Base-by-base conservation (phyloP, 306 rosid species). In the Cicer arietinum region DNA sequence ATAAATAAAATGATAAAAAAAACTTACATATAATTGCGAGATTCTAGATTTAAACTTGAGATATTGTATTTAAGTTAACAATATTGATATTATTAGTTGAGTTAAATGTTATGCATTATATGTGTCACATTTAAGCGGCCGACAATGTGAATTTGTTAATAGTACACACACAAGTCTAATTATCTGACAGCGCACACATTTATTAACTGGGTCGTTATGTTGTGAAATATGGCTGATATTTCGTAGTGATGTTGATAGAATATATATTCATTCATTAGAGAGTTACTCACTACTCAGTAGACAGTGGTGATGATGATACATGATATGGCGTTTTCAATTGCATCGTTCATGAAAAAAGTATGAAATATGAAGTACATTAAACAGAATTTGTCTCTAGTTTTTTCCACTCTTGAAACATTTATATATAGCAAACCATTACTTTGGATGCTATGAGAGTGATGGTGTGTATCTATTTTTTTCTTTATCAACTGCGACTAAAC, bases 141-240 rank as follows among this genome's bases (percentile, higher is more conserved):
- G 67, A 73, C 77, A 58, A 73, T 44, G 20, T 39, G 77, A 73
- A 43, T 72, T 47, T 68, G 58, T 25, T 12, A 67, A 22, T 12
- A 12, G 7, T 12, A 3, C 17, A 66, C 71, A 9, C 1, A 66
- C 54, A 44, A 18, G 12, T 16, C 30, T n/a, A 16, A 67, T 9
- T 45, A 62, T 80, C 25, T 74, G 80, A 75, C 77, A 73, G 68
- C 59, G 7, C 61, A 56, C 25, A 30, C 60, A 70, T 71, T 75
- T 48, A 75, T 42, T 51, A 59, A 75, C 10, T 72, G 79, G 79
- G 79, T 71, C 87, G 60, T 66, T 45, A 18, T 76, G 46, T 75
- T 81, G 51, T 41, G 59, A 58, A 45, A 39, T 72, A n/a, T 71
- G 8, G 57, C 73, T 44, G 54, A 64, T 43, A 71, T 51, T 25